Percentiles rank a stretch among this genome's conserved stretches.
These are phyloP conservation scores for Baorangia bicolor DNA, from an alignment of 768 basidiomycete species.

Conservation along the genomic window DNA sequence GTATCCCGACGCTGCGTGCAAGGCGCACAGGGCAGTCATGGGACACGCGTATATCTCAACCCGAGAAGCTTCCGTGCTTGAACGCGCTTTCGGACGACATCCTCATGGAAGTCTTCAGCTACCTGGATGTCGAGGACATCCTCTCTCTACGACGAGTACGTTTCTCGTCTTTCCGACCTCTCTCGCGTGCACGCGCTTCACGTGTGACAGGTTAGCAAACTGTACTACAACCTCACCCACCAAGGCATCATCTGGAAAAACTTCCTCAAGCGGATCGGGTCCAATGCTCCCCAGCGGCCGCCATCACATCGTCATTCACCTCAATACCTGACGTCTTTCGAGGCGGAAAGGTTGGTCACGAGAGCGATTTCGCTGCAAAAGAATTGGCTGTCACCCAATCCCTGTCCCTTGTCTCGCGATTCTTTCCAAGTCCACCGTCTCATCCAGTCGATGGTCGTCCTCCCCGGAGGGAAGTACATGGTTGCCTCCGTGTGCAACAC, in stretches of 20 bases:
- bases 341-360: slow-evolving; percentile 57
- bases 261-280: slow-evolving; percentile 49
- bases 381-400: slow-evolving; percentile 50
- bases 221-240: slow-evolving; percentile 62
- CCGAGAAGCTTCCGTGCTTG: slow-evolving; percentile 27
- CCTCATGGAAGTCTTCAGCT: slow-evolving; percentile 37
- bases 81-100: slow-evolving; percentile 38
- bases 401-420: slow-evolving; percentile 31
- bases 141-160: slow-evolving; percentile 37
- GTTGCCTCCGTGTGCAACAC: slow-evolving; percentile 56
- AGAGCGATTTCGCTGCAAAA: slow-evolving; percentile 59
- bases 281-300: slow-evolving; percentile 61
- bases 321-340: slow-evolving; percentile 33
- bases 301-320: slow-evolving; percentile 51
- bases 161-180: background rate
- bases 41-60: slow-evolving; percentile 24
- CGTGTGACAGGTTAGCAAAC: slow-evolving; percentile 49
- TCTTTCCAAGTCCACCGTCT: slow-evolving; percentile 32
- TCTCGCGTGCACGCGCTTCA: background rate
- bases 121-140: slow-evolving; percentile 39
- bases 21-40: slow-evolving; percentile 21
- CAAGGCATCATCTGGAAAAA: slow-evolving; percentile 71
- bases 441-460: slow-evolving; percentile 53
- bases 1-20: slow-evolving; percentile 10
- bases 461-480: slow-evolving; percentile 69